Conservation (phyloP, 176 grass and related monocot species). For the Eragrostis curvula region DNA sequence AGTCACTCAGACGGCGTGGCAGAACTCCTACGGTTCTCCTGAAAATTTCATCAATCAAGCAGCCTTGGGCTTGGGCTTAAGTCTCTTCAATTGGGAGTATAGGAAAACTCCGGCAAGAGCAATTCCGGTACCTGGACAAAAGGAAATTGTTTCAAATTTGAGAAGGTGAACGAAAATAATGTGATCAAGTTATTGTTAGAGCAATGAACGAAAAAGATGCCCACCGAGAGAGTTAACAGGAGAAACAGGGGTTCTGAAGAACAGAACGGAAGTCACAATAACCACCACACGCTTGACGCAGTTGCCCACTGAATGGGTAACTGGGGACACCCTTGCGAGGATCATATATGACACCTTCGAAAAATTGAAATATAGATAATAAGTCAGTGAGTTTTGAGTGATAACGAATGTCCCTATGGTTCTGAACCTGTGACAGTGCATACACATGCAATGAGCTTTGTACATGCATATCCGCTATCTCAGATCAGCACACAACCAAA, state of each 20-base stretch:
- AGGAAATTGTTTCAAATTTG: neutral
- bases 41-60: slow-evolving; percentile 30
- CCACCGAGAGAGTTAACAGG: slow-evolving; percentile 85
- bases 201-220: neutral
- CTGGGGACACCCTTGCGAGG: slow-evolving; percentile 85
- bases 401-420: neutral
- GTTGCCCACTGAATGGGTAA: slow-evolving; percentile 94
- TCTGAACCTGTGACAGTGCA: neutral
- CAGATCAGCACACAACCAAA: slow-evolving; percentile 3
- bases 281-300: slow-evolving; percentile 94
- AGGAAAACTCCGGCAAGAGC: slow-evolving; percentile 96
- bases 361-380: neutral
- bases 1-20: neutral
- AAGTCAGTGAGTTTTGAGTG: neutral
- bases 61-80: slow-evolving; percentile 90
- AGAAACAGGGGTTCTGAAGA: slow-evolving; percentile 94
- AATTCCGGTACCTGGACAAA: slow-evolving; percentile 69
- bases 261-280: slow-evolving; percentile 92
- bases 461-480: neutral
- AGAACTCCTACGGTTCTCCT: neutral
- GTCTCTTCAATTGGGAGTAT: slow-evolving; percentile 86
- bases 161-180: neutral
- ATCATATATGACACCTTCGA: slow-evolving; percentile 96
- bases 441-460: neutral
- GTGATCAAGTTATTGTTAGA: neutral